Base-by-base conservation (phyloP, 2,329 filamentous ascomycete genomes). In the Thelonectria rubi region DNA sequence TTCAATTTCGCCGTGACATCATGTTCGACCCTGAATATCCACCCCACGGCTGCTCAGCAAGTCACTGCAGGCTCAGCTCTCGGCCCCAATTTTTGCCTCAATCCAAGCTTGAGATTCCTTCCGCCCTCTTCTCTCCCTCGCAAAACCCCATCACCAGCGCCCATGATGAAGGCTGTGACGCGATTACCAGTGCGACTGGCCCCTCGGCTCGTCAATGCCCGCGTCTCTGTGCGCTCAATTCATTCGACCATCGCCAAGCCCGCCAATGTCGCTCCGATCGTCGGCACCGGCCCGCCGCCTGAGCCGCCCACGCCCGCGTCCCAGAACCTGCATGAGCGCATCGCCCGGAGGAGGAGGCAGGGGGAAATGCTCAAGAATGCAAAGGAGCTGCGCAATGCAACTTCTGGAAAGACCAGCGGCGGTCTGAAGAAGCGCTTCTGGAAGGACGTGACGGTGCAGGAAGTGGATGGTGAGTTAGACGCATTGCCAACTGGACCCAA, bases 341-440 rank as follows among this genome's bases (percentile, higher is more conserved):
- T 86, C 47, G 81, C 82, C 65, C 78, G 86, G 53, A 79, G 85
- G 57, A 78, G 77, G 70, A 81, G 77, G 63, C 85, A 88, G 71
- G 85, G 84, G 30, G 82, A 84, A 70, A 73, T 87, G 66, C 78
- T 87, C 54, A 82, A 82, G 74, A 76, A 77, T 52, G 84, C 83
- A 6, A 81, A 81, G 67, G 80, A 82, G 61, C 73, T 85, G 26
- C 79, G 83, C 32, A 78, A 49, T 40, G 69, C 72, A 0, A 71
- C 67, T 17, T 69, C 69, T 34, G 73, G 70, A 34, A 79, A 77
- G 62, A 67, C 83, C 65, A 80, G 82, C 2, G 79, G 76, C 20
- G 79, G 75, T 37, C 73, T 85, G 59, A 82, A 89, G 72, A 91
- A 88, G 80, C 86, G 94, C 55, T 97, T 97, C 80, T 98, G 94